Evolutionary conservation across 768 basidiomycete species (phyloP).

Genomic region (Tylopilus plumbeoviolaceoides): DNA sequence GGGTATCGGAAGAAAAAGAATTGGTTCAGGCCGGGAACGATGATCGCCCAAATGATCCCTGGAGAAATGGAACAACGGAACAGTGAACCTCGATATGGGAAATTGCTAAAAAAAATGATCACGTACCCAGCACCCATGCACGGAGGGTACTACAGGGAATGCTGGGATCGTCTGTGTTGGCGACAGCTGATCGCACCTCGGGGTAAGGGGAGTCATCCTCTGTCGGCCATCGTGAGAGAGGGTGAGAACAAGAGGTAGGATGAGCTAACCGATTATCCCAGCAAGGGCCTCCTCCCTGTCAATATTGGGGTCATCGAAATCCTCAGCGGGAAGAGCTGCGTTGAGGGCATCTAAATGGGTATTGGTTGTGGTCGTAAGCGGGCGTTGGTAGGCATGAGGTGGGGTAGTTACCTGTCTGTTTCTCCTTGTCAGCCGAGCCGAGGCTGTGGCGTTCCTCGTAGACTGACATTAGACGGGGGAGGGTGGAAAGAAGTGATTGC

Average conservation of each 20-base stretch:
- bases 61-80: not conserved
- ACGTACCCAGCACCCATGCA: constrained; percentile 52
- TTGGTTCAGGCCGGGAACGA: constrained; percentile 73
- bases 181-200: constrained; percentile 75
- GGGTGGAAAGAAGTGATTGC: not conserved
- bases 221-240: constrained; percentile 20
- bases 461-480: constrained; percentile 17
- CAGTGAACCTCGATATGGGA: not conserved
- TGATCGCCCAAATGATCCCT: constrained; percentile 48
- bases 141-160: constrained; percentile 63
- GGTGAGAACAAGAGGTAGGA: not conserved
- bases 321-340: constrained; percentile 8
- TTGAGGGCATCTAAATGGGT: constrained; percentile 2
- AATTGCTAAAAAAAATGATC: not conserved
- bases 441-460: constrained; percentile 15
- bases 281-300: constrained; percentile 25
- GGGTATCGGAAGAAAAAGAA: constrained; percentile 76
- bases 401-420: constrained; percentile 8
- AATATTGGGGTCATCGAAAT: constrained; percentile 39
- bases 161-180: constrained; percentile 63
- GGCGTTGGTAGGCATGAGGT: not conserved
- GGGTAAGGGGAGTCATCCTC: constrained; percentile 83
- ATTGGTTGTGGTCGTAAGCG: not conserved
- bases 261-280: constrained; percentile 24
- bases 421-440: constrained; percentile 24